phyloP scores from a whole-genome alignment of 2,329 filamentous ascomycete genomes.

The Emydomyces testavorans region DNA sequence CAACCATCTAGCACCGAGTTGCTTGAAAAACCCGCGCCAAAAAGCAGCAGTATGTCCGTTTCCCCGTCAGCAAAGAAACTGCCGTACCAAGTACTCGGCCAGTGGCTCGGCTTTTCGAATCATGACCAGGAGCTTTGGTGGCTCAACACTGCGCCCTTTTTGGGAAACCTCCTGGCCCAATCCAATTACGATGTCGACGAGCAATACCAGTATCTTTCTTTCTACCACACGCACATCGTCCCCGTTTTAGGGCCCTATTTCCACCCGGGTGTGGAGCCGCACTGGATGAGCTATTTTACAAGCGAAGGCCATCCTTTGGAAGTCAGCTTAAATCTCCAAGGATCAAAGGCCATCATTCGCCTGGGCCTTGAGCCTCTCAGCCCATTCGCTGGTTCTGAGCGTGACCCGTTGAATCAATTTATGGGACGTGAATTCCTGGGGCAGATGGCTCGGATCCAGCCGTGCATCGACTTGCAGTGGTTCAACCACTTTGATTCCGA shows the following conservation, averaged over 20 bases:
- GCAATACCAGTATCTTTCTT: conserved; percentile 16
- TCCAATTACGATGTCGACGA: conserved; percentile 16
- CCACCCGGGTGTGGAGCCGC: conserved; percentile 7
- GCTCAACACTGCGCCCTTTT: conserved; percentile 18
- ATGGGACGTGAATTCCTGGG: neutral
- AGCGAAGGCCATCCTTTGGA: conserved; percentile 9
- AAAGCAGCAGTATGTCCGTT: too few relatives aligned
- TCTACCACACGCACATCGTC: conserved; percentile 16
- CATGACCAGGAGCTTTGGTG: conserved; percentile 16
- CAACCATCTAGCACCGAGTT: too few relatives aligned
- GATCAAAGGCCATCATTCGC: conserved; percentile 5
- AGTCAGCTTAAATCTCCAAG: conserved; percentile 10
- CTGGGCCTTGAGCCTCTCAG: conserved; percentile 9
- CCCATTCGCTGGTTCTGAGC: conserved; percentile 1
- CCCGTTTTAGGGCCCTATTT: conserved; percentile 16
- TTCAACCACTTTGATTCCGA: conserved; percentile 6
- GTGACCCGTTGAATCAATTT: conserved; percentile 10
- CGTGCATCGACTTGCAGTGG: conserved; percentile 1
- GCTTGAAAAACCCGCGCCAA: too few relatives aligned
- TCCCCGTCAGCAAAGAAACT: too few relatives aligned
- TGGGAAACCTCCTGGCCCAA: conserved; percentile 14
- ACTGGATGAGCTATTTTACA: neutral
- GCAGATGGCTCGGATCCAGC: neutral
- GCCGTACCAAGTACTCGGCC: neutral
- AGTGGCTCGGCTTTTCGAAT: conserved; percentile 1